These are phyloP conservation scores for Hypholoma sublateritium DNA, from an alignment of 768 basidiomycete genomes.

Conservation along the genomic window DNA sequence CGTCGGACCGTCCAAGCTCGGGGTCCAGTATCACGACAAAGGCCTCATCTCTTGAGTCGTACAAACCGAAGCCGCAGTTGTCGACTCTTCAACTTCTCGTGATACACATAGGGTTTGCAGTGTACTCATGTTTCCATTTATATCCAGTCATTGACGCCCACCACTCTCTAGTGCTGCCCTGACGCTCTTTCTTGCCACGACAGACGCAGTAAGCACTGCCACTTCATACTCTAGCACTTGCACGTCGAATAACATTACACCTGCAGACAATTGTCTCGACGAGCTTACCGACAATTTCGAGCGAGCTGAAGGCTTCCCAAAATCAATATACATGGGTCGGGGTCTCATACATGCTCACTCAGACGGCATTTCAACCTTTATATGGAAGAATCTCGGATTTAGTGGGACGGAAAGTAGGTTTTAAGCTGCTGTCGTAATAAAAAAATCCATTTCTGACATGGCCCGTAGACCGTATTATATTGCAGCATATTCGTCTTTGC, in stretches of 20 bases:
- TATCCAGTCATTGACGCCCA: slow-evolving; percentile 1
- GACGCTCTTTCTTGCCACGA: slow-evolving; percentile 82
- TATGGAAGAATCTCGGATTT: slow-evolving; percentile 82
- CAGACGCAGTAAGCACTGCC: slow-evolving; percentile 59
- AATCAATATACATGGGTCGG: slow-evolving; percentile 86
- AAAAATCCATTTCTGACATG: not conserved
- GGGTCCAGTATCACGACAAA: slow-evolving; percentile 27
- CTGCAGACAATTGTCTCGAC: slow-evolving; percentile 74
- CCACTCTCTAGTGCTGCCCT: slow-evolving; percentile 60
- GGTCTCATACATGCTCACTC: slow-evolving; percentile 82
- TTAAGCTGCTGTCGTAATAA: not conserved
- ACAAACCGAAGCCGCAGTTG: slow-evolving; percentile 26
- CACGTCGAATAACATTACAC: not conserved
- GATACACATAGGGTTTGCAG: slow-evolving; percentile 66
- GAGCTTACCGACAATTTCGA: slow-evolving; percentile 76
- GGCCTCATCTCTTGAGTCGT: slow-evolving; percentile 32
- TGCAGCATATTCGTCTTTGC: slow-evolving; percentile 74
- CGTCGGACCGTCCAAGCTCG: slow-evolving; percentile 17
- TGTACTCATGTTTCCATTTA: slow-evolving; percentile 6
- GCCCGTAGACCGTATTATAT: slow-evolving; percentile 61
- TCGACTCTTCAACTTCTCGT: slow-evolving; percentile 59
- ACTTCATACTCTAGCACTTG: not conserved
- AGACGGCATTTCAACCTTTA: slow-evolving; percentile 82
- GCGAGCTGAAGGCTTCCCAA: slow-evolving; percentile 64
- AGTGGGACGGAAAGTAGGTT: slow-evolving; percentile 70